These are phyloP conservation scores for Leptographium flavum DNA, from an alignment of 2,329 filamentous ascomycete genomes.

Conservation along the genomic window DNA sequence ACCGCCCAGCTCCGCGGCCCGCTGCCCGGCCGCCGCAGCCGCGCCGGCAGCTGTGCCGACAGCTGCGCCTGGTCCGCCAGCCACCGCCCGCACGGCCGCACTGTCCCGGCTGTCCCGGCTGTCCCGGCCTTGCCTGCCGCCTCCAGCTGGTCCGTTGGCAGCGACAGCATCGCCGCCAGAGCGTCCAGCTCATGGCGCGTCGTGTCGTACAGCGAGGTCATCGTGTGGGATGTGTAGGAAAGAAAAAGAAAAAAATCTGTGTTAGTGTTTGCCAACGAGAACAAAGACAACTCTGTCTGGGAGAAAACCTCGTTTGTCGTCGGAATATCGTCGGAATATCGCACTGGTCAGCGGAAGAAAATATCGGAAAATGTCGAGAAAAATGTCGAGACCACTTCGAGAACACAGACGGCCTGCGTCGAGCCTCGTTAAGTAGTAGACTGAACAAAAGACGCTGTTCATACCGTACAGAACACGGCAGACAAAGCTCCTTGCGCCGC, in stretches of 20 bases:
- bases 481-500: too few relatives aligned
- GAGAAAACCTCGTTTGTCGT: too few relatives aligned
- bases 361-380: too few relatives aligned
- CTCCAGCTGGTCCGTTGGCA: constrained; percentile 2
- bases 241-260: not conserved
- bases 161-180: constrained; percentile 3
- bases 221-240: not conserved
- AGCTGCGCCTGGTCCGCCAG: constrained; percentile 5
- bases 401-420: too few relatives aligned
- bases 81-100: constrained; percentile 4
- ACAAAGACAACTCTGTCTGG: too few relatives aligned
- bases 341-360: too few relatives aligned
- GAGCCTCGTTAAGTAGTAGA: too few relatives aligned
- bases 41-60: constrained; percentile 3
- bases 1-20: constrained; percentile 19
- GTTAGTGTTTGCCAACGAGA: not conserved
- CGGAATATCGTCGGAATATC: too few relatives aligned
- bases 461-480: too few relatives aligned
- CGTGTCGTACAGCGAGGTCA: not conserved
- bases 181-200: not conserved
- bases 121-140: not conserved
- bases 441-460: too few relatives aligned
- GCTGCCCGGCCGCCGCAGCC: constrained; percentile 1
- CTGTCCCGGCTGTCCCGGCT: not conserved
- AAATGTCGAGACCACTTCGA: too few relatives aligned